Percentiles rank a stretch among this genome's conserved stretches.
These are phyloP conservation scores for Neurospora africana DNA, from an alignment of 495 filamentous ascomycete genomes.

Conservation along the genomic window DNA sequence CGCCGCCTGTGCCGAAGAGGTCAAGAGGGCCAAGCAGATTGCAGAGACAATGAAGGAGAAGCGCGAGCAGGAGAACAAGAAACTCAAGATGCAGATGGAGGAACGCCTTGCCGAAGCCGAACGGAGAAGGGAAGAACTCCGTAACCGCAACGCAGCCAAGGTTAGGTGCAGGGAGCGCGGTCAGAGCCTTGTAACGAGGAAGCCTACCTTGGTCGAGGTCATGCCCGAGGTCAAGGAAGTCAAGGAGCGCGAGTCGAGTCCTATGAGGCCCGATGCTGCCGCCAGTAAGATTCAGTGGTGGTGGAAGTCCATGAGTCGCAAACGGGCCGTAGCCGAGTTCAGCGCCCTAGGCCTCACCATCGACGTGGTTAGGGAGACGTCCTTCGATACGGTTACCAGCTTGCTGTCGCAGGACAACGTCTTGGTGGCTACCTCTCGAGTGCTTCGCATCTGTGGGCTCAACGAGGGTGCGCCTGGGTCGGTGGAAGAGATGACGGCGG, in stretches of 20 bases:
- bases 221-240: slow-evolving; percentile 47
- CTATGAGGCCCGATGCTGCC: slow-evolving; percentile 56
- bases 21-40: slow-evolving; percentile 83
- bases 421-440: slow-evolving; percentile 53
- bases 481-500: slow-evolving; percentile 63
- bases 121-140: slow-evolving; percentile 51
- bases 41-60: slow-evolving; percentile 88
- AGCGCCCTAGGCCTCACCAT: slow-evolving; percentile 59
- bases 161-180: slow-evolving; percentile 47
- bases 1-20: slow-evolving; percentile 89
- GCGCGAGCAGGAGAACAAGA: slow-evolving; percentile 74
- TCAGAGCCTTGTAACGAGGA: slow-evolving; percentile 48
- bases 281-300: slow-evolving; percentile 62
- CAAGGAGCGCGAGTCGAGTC: slow-evolving; percentile 33
- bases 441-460: slow-evolving; percentile 69
- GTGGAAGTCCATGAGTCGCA: slow-evolving; percentile 57
- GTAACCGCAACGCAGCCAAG: slow-evolving; percentile 44
- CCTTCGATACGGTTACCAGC: slow-evolving; percentile 71
- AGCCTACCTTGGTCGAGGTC: slow-evolving; percentile 30
- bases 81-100: slow-evolving; percentile 67
- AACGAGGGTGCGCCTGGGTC: slow-evolving; percentile 59
- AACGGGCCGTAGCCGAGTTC: slow-evolving; percentile 56
- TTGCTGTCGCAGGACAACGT: slow-evolving; percentile 69
- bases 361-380: slow-evolving; percentile 58
- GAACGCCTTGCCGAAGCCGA: slow-evolving; percentile 85